A percentile compares a stretch with the other conserved stretches of the same genome.
Evolutionary conservation across 345 rosid genomes (phyloP).

Genomic region (Abelmoschus esculentus): DNA sequence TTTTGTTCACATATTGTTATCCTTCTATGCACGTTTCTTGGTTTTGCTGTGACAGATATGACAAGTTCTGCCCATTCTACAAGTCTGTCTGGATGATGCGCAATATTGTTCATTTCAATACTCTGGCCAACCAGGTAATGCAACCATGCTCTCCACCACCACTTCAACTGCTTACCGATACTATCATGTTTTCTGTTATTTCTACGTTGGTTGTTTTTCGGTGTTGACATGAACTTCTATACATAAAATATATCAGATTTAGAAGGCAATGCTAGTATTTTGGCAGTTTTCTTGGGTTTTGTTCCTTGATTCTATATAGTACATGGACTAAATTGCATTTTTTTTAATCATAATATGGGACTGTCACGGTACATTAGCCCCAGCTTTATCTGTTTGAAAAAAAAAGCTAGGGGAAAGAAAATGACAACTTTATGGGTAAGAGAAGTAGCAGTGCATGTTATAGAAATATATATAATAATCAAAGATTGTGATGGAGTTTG

Average conservation of each 20-base stretch:
- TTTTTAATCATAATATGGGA: background rate
- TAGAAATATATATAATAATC: background rate
- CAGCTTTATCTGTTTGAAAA: background rate
- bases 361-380: background rate
- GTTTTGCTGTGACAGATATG: constrained; percentile 51
- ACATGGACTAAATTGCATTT: too few species aligned
- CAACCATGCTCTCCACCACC: background rate
- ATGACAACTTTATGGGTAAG: background rate
- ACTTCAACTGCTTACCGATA: background rate
- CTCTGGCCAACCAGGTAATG: constrained; percentile 91
- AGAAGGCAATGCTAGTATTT: too few species aligned
- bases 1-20: background rate
- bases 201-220: background rate
- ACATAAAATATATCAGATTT: too few species aligned
- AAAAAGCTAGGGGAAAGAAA: background rate
- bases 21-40: background rate
- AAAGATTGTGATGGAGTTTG: background rate
- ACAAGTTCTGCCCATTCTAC: constrained; percentile 98
- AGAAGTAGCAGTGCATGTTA: background rate
- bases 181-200: background rate
- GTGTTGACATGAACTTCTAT: too few species aligned
- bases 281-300: too few species aligned
- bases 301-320: too few species aligned
- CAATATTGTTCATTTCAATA: constrained; percentile 90
- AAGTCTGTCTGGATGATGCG: constrained; percentile 99